Evolutionary conservation across 495 filamentous ascomycete species (phyloP).

Genomic region (Penicillium herquei): DNA sequence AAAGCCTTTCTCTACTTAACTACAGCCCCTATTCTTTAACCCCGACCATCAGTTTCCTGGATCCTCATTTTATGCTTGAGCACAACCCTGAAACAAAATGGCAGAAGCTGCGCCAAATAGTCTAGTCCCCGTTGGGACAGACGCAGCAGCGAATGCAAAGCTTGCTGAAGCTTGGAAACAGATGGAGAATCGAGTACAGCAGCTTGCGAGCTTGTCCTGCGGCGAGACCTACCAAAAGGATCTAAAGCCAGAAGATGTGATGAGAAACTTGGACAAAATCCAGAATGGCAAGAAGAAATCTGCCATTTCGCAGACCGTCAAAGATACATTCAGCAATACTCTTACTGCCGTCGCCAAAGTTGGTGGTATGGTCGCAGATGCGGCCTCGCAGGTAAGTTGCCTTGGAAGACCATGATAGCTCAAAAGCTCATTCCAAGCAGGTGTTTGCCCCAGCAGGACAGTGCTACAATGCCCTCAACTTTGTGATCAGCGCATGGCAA

Average conservation of each 20-base stretch:
- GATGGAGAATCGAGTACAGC: conserved; percentile 1
- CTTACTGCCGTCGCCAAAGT: conserved; percentile 4
- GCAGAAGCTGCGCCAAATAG: neutral
- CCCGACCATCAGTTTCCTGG: neutral
- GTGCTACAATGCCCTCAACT: conserved; percentile 16
- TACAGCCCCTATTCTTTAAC: neutral
- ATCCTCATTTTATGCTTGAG: neutral
- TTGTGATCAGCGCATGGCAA: conserved; percentile 13
- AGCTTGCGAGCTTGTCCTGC: conserved; percentile 1
- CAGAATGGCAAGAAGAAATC: conserved; percentile 1
- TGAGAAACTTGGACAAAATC: neutral
- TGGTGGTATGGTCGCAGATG: conserved; percentile 11
- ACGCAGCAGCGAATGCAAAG: neutral
- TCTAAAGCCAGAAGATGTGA: neutral
- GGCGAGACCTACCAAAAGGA: neutral
- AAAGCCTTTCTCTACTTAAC: neutral
- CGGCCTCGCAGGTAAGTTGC: conserved; percentile 7
- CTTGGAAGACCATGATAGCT: neutral
- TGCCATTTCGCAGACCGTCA: neutral
- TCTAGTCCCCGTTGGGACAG: conserved; percentile 3
- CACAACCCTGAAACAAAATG: neutral
- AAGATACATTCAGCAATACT: conserved; percentile 3
- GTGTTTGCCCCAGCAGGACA: conserved; percentile 14
- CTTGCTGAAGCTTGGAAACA: conserved; percentile 1
- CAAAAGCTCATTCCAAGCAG: neutral